Conservation (phyloP, 495 filamentous ascomycete species). For the Aspergillus asperescens region DNA sequence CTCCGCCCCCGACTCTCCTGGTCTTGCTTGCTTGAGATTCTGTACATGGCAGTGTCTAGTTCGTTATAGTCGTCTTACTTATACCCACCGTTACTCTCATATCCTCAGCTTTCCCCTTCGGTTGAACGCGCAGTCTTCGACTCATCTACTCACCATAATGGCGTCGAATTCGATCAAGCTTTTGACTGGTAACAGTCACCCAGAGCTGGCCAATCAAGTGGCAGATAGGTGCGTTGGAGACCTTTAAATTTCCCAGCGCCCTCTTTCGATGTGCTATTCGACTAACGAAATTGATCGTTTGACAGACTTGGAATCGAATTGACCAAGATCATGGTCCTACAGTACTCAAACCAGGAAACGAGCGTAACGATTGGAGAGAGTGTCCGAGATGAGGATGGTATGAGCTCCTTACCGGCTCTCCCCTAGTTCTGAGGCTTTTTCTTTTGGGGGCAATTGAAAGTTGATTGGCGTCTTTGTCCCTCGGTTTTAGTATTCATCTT, state of each 20-base stretch:
- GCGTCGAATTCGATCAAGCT: conserved; percentile 91
- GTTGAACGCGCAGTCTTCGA: not conserved
- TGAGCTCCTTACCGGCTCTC: conserved; percentile 8
- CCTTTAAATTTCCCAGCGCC: not conserved
- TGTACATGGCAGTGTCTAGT: not conserved
- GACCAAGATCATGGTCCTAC: conserved; percentile 86
- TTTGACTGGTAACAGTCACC: conserved; percentile 93
- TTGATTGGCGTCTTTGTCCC: conserved; percentile 1
- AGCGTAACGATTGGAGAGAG: conserved; percentile 96
- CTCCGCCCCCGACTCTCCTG: not conserved
- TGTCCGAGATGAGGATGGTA: conserved; percentile 93
- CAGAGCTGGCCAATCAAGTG: conserved; percentile 79
- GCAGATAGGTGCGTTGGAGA: conserved; percentile 68
- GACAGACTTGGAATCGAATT: conserved; percentile 84
- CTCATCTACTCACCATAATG: conserved; percentile 40
- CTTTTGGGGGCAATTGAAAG: conserved; percentile 7
- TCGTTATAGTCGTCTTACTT: not conserved
- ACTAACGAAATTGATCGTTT: conserved; percentile 13
- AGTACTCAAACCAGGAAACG: conserved; percentile 97
- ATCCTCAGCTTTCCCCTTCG: not conserved
- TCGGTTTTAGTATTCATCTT: conserved; percentile 76
- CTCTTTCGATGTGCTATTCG: not conserved
- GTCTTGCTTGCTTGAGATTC: conserved; percentile 2
- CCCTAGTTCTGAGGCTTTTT: conserved; percentile 9
- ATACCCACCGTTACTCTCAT: not conserved